Conservation (phyloP, 257 asterid species). For the Solanum neorickii region DNA sequence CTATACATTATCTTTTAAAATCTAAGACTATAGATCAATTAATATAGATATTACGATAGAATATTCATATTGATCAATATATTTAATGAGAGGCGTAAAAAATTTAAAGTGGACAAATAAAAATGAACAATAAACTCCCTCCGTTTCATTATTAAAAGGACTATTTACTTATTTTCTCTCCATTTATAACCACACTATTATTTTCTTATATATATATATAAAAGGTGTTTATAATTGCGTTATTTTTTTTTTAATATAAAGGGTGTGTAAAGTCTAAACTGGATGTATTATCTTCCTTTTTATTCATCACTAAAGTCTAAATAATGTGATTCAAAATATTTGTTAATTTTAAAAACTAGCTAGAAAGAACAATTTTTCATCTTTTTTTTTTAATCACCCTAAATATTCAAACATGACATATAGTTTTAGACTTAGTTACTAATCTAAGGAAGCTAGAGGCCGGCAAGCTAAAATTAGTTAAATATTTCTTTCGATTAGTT, state of each 20-base stretch:
- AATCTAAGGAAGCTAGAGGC: not conserved
- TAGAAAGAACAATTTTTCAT: not conserved
- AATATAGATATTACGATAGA: too few species aligned
- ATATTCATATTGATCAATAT: too few species aligned
- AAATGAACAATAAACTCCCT: not conserved
- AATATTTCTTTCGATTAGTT: not conserved
- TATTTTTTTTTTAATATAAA: too few species aligned
- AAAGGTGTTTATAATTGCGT: too few species aligned
- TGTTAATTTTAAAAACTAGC: not conserved
- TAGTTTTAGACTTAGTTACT: not conserved
- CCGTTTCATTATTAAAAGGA: too few species aligned
- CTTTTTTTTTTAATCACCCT: not conserved
- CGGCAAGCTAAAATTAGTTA: not conserved
- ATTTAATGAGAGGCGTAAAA: too few species aligned
- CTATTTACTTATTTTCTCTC: not conserved
- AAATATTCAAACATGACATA: not conserved
- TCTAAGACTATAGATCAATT: too few species aligned
- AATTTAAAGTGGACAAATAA: fast-evolving
- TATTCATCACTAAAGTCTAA: not conserved
- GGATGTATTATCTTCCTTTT: not conserved
- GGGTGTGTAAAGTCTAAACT: too few species aligned
- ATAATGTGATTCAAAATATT: not conserved
- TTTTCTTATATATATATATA: too few species aligned
- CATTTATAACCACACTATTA: not conserved
- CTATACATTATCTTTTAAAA: too few species aligned